A percentile compares a stretch with the other conserved stretches of the same genome.
Conservation (phyloP, 371 early-diverging fungal genomes). For the Vairimorpha necatrix region DNA sequence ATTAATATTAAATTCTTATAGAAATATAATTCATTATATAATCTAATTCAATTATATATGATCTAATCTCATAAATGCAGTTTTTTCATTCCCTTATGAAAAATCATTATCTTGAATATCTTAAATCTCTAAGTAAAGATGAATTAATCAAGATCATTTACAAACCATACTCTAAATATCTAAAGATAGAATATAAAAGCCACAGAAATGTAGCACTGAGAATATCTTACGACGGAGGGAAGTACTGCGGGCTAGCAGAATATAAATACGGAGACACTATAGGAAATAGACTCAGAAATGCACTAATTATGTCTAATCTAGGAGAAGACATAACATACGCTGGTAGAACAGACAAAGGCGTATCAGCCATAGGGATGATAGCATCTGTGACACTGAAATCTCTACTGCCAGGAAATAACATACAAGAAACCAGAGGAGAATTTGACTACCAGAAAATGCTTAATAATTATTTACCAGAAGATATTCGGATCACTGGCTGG, state of each 20-base stretch:
- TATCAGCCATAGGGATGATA: constrained; percentile 57
- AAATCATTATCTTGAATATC: constrained; percentile 12
- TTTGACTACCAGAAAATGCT: constrained; percentile 60
- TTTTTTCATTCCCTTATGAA: constrained; percentile 4
- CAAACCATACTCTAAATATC: constrained; percentile 2
- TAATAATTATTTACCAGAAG: constrained; percentile 57
- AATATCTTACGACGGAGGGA: constrained; percentile 46
- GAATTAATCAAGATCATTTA: constrained; percentile 10
- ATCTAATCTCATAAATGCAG: not conserved
- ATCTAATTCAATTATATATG: not conserved
- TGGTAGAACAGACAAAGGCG: constrained; percentile 64
- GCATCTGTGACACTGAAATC: constrained; percentile 31
- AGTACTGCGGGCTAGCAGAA: constrained; percentile 39
- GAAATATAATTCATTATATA: not conserved
- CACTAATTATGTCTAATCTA: constrained; percentile 25
- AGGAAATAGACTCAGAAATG: constrained; percentile 30
- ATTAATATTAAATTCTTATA: not conserved
- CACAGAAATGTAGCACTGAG: constrained; percentile 44
- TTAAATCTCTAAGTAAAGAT: constrained; percentile 22
- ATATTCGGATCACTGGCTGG: constrained; percentile 60
- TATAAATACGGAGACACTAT: constrained; percentile 27
- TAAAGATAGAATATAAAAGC: not conserved
- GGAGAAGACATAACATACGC: constrained; percentile 41
- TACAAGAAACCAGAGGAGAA: constrained; percentile 19
- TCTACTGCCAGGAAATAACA: not conserved